Percentiles rank a stretch among this genome's conserved stretches.
Evolutionary conservation across 768 basidiomycete genomes (phyloP).

Genomic region (Cystobasidium onofrii): DNA sequence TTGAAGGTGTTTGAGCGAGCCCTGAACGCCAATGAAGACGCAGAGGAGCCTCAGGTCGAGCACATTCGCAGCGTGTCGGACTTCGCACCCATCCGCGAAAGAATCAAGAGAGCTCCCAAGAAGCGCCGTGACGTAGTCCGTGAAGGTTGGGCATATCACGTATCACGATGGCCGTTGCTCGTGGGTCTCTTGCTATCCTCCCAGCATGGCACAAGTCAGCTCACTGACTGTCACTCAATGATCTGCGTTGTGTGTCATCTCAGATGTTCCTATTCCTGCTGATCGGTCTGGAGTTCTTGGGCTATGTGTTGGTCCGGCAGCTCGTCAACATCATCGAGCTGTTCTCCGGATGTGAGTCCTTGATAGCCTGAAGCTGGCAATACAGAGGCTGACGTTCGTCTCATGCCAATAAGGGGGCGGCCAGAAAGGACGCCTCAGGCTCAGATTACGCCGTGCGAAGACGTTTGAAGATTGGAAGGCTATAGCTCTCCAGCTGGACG

Average conservation of each 20-base stretch:
- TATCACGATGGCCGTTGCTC: conserved; percentile 40
- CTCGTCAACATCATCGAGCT: conserved; percentile 91
- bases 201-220: conserved; percentile 36
- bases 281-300: conserved; percentile 67
- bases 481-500: conserved; percentile 67
- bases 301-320: conserved; percentile 78
- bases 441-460: conserved; percentile 62
- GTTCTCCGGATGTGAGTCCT: conserved; percentile 73
- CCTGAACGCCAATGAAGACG: neutral
- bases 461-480: conserved; percentile 87
- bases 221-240: neutral
- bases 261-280: conserved; percentile 74
- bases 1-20: conserved; percentile 23
- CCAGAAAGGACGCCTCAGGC: conserved; percentile 66
- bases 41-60: conserved; percentile 7
- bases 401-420: conserved; percentile 65
- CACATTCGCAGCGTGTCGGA: conserved; percentile 67
- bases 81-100: conserved; percentile 72
- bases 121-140: conserved; percentile 39
- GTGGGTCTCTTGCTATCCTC: neutral
- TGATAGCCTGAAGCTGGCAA: neutral
- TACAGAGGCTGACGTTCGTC: neutral
- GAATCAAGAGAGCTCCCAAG: neutral
- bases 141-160: conserved; percentile 42
- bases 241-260: neutral